A percentile compares a stretch with the other conserved stretches of the same genome.
These are phyloP conservation scores for Fusarium sp. DNA, from an alignment of 2,329 filamentous ascomycete genomes.

Conservation along the genomic window DNA sequence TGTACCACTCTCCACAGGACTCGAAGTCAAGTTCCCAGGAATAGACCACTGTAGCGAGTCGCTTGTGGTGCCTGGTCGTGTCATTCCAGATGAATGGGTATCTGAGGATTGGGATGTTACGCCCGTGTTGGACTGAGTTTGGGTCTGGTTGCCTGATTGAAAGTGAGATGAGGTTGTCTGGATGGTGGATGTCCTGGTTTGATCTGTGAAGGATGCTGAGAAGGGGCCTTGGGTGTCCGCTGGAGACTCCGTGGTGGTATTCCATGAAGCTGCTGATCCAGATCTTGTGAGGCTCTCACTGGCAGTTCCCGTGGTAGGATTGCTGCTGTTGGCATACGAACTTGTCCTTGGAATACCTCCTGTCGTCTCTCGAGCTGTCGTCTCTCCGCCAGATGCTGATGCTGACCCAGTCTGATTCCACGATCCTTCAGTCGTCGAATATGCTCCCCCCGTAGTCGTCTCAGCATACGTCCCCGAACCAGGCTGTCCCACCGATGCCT, in stretches of 20 bases:
- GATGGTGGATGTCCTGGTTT: not conserved
- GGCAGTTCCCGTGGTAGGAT: not conserved
- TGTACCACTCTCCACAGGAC: constrained; percentile 17
- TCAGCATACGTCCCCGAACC: constrained; percentile 17
- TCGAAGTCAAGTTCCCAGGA: constrained; percentile 24
- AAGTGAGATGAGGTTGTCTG: not conserved
- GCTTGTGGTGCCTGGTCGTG: constrained; percentile 2
- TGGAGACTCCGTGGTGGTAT: not conserved
- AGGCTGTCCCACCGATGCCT: constrained; percentile 20
- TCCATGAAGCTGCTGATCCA: constrained; percentile 7
- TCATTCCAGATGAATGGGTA: constrained; percentile 12
- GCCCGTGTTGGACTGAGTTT: not conserved
- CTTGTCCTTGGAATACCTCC: not conserved
- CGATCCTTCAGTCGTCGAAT: not conserved
- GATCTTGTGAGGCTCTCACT: not conserved
- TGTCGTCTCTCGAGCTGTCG: not conserved
- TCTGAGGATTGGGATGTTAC: constrained; percentile 3
- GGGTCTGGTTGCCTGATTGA: constrained; percentile 2
- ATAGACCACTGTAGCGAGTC: constrained; percentile 25
- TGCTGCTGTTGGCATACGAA: not conserved
- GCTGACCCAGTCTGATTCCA: not conserved
- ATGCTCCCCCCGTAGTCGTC: not conserved
- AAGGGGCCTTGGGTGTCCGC: not conserved
- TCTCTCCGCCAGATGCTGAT: not conserved
- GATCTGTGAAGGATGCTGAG: not conserved